Evolutionary conservation across 2,329 filamentous ascomycete species (phyloP), one percentile per base, ranked within the genome.

Genomic region (Diaporthe destruens): DNA sequence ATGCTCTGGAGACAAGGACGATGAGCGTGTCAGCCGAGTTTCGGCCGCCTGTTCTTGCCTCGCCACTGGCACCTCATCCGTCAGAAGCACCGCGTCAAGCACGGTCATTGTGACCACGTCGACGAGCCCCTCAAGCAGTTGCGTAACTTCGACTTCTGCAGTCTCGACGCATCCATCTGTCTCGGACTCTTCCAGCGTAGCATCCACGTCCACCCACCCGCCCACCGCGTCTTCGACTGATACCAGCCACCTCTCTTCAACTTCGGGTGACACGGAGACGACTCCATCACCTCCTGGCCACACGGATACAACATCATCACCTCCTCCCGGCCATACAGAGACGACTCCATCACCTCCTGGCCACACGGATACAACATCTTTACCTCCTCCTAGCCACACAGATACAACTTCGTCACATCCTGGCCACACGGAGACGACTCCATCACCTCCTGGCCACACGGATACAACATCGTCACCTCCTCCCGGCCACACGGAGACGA

Each of bases 21-120:
- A 51, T 9, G 61, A 65, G 7, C 61, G 61, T 47, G 12, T 65
- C 29, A 65, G 61, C 44, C 44, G 61, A 36, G 29, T 51, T 12
- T 65, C 61, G 3, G 29, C 61, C 2, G 61, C 61, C 3, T 65
- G 61, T 32, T 51, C 61, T 6, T 65, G 61, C 18, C 6, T 65
- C 61, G 7, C n/a, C 5, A 49, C n/a, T n/a, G n/a, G n/a, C n/a
- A n/a, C 59, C 9, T 29, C 23, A 8, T 18, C 42, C 18, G n/a
- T 12, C 29, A 65, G 44, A 18, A 53, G 29, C 44, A 65, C 20
- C 3, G n/a, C 29, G 14, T 36, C 61, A 1, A 39, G 25, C n/a
- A 18, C 61, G 9, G 9, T 29, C 9, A 8, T 29, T 9, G 20
- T 49, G 9, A 39, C 44, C 4, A 36, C 61, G 3, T 34, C 61